Conservation (phyloP, 345 rosid species). For the Linum lewisii region DNA sequence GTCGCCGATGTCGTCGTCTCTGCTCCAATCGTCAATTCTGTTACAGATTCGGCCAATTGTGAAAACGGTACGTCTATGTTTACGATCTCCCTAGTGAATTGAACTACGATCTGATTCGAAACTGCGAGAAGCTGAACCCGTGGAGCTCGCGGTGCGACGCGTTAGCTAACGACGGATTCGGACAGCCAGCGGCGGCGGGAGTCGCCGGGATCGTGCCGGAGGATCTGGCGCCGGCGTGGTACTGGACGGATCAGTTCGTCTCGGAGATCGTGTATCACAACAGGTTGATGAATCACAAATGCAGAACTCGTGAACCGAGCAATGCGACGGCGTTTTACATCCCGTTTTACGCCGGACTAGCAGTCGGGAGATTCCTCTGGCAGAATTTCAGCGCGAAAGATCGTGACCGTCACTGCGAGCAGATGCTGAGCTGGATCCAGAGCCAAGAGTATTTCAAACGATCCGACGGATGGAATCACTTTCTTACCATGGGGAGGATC, state of each 20-base stretch:
- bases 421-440: conserved; percentile 57
- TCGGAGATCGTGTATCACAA: conserved; percentile 75
- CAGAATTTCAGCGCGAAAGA: conserved; percentile 39
- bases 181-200: conserved; percentile 37
- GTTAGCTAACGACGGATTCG: conserved; percentile 61
- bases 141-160: conserved; percentile 89
- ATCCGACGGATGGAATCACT: conserved; percentile 95
- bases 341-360: conserved; percentile 91
- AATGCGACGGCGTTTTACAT: conserved; percentile 77
- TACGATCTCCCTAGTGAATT: conserved; percentile 66
- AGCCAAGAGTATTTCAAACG: conserved; percentile 50
- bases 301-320: conserved; percentile 56
- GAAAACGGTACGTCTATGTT: conserved; percentile 47
- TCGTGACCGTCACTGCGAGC: conserved; percentile 65
- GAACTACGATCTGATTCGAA: conserved; percentile 48
- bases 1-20: not conserved
- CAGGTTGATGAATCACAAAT: conserved; percentile 60
- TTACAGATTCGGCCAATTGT: too few relatives aligned
- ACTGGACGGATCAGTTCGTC: conserved; percentile 87
- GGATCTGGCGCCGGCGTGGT: conserved; percentile 68
- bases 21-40: not conserved
- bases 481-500: conserved; percentile 87
- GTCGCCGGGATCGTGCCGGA: conserved; percentile 44
- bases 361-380: conserved; percentile 81
- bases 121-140: conserved; percentile 68